Percentiles rank a stretch among this genome's conserved stretches.
These are phyloP conservation scores for Lagerstroemia speciosa DNA, from an alignment of 345 rosid species.

Conservation along the genomic window DNA sequence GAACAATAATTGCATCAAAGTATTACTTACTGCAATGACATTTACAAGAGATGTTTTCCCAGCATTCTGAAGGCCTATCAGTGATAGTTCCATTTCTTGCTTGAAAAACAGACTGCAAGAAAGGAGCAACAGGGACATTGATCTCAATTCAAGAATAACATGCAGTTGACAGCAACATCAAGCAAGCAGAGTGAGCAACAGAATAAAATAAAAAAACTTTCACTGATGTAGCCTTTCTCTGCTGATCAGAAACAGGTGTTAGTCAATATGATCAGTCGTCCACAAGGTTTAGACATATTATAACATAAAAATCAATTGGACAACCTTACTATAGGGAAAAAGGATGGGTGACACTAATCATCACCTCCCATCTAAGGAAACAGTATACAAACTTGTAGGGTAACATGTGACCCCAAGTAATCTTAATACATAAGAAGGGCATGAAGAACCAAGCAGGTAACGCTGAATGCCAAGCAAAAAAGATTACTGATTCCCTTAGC, in stretches of 20 bases:
- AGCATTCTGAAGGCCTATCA: slow-evolving; percentile 93
- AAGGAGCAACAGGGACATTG: not conserved
- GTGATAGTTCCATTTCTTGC: slow-evolving; percentile 96
- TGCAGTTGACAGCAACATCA: not conserved
- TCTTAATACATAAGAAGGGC: not conserved
- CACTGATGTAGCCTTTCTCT: not conserved
- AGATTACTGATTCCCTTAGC: not conserved
- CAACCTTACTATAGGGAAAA: not conserved
- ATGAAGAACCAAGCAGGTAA: not conserved
- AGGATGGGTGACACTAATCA: not conserved
- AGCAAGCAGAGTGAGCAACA: not conserved
- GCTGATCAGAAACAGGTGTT: not conserved
- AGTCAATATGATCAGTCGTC: not conserved
- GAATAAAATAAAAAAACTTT: not conserved
- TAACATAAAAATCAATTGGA: not conserved
- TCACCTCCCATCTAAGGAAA: not conserved
- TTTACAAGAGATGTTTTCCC: slow-evolving; percentile 99
- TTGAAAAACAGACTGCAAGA: slow-evolving; percentile 69
- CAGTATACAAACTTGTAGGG: not conserved
- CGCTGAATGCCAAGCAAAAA: not conserved
- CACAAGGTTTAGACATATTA: not conserved
- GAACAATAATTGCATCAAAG: not conserved
- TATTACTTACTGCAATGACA: slow-evolving; percentile 68
- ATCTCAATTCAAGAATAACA: slow-evolving; percentile 1
- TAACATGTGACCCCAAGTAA: not conserved